Evolutionary conservation across 495 filamentous ascomycete species (phyloP), one percentile per base, ranked within the genome.

Genomic region (Schizothecium vesticola): DNA sequence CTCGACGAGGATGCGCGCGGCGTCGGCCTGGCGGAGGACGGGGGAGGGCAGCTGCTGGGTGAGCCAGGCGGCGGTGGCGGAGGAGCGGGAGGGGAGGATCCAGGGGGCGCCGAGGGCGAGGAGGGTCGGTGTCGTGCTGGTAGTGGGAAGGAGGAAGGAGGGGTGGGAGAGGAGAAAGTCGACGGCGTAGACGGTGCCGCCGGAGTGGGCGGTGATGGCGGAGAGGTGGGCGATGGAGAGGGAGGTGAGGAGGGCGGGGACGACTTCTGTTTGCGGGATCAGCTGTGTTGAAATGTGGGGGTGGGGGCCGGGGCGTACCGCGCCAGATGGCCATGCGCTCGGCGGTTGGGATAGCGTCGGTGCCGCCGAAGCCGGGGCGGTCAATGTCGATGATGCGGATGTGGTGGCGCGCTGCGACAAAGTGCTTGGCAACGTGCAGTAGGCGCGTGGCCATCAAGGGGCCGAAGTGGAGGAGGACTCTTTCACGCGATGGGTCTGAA

Each of bases 181-280:
- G 19, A 86, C 70, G 11, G 79, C 63, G 70, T 80, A 86, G 10
- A 85, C 73, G 1, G 83, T 82, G 11, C 84, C 84, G 3, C 80
- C 79, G 64, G 77, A 80, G 67, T 86, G 84, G 31, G 75, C 72
- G 10, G 79, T 73, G 3, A 86, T 64, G 43, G 43, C 43, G 10
- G 72, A 75, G 19, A 86, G 78, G 26, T 64, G 36, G 0, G 3
- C 10, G n/a, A 71, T 71, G 1, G 23, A 31, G n/a, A 71, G 65
- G 57, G 67, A 56, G 2, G 61, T 24, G 25, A 71, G 69, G 3
- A 71, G 62, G 2, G 65, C 55, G 5, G 69, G 59, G 26, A 67
- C 61, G 12, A 55, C 63, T 22, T 66, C 68, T 69, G 31, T n/a
- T n/a, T 19, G 11, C 12, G 33, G 31, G 61, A 19, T 63, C 3